phyloP scores from a whole-genome alignment of 305 asterid genomes.

The Plantago coronopus region DNA sequence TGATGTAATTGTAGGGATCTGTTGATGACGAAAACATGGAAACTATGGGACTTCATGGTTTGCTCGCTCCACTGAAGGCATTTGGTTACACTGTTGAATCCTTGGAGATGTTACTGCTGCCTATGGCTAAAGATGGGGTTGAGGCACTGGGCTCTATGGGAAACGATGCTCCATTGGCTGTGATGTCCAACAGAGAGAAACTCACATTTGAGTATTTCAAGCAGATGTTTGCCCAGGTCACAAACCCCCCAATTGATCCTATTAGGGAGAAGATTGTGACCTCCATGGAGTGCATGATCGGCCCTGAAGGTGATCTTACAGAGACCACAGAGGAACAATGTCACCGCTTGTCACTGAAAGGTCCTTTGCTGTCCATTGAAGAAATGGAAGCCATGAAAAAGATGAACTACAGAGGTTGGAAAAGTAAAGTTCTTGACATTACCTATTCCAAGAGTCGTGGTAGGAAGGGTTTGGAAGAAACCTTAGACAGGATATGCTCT shows the following conservation, averaged over 20 bases:
- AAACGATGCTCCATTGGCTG: constrained; percentile 96
- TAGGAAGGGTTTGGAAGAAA: constrained; percentile 85
- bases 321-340: constrained; percentile 98
- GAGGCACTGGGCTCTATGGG: constrained; percentile 99
- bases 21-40: constrained; percentile 76
- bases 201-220: constrained; percentile 91
- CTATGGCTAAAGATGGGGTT: constrained; percentile 95
- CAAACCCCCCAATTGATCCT: constrained; percentile 98
- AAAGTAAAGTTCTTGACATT: constrained; percentile 84
- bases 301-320: constrained; percentile 99
- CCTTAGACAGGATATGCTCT: constrained; percentile 77
- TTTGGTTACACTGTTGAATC: constrained; percentile 93
- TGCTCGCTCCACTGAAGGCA: constrained; percentile 87
- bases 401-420: constrained; percentile 95
- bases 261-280: constrained; percentile 98
- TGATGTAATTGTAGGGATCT: constrained; percentile 43
- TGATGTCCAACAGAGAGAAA: constrained; percentile 95
- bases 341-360: constrained; percentile 88
- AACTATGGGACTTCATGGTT: constrained; percentile 83
- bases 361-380: constrained; percentile 75
- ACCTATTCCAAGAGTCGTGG: constrained; percentile 73
- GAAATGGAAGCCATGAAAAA: constrained; percentile 91
- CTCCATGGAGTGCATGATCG: constrained; percentile 94
- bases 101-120: constrained; percentile 89
- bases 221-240: constrained; percentile 99